Conservation (phyloP, 441 rosid genomes). For the Pelargonium myrrhifolium region DNA sequence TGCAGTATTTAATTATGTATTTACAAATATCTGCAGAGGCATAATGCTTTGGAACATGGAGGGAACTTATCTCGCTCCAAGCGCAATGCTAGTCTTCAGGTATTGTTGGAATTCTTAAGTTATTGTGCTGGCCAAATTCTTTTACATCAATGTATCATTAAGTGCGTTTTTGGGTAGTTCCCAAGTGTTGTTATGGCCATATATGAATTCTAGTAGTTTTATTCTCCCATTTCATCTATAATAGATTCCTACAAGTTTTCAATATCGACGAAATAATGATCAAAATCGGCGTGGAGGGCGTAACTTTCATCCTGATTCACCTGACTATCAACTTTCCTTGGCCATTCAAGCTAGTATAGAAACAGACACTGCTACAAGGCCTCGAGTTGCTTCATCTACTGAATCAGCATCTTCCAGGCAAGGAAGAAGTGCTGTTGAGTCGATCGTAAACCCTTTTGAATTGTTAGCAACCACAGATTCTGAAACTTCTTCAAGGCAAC, state of each 20-base stretch:
- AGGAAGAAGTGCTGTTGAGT: slow-evolving; percentile 13
- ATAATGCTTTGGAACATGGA: slow-evolving; percentile 31
- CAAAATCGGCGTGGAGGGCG: slow-evolving; percentile 26
- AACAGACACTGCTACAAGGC: slow-evolving; percentile 17
- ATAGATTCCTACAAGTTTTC: slow-evolving; percentile 34
- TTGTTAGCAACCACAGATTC: slow-evolving; percentile 20
- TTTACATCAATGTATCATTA: neutral
- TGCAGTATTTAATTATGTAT: neutral
- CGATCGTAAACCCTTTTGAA: slow-evolving; percentile 22
- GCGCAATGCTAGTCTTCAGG: slow-evolving; percentile 35
- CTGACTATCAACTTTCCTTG: slow-evolving; percentile 22
- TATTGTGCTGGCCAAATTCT: neutral
- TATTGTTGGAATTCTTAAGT: slow-evolving; percentile 7
- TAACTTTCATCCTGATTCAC: slow-evolving; percentile 18
- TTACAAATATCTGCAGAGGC: slow-evolving; percentile 24
- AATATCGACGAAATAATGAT: slow-evolving; percentile 20
- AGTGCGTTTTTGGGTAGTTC: neutral
- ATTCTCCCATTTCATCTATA: neutral
- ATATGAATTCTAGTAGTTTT: neutral
- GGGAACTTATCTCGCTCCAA: slow-evolving; percentile 33
- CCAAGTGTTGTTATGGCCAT: neutral
- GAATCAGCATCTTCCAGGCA: slow-evolving; percentile 9
- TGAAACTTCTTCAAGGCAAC: slow-evolving; percentile 23
- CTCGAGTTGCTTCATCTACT: slow-evolving; percentile 17
- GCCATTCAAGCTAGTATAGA: slow-evolving; percentile 29